Evolutionary conservation across 352 stramenopile species (phyloP), one percentile per base, ranked within the genome.

Genomic region (Pythium vanterpoolii): DNA sequence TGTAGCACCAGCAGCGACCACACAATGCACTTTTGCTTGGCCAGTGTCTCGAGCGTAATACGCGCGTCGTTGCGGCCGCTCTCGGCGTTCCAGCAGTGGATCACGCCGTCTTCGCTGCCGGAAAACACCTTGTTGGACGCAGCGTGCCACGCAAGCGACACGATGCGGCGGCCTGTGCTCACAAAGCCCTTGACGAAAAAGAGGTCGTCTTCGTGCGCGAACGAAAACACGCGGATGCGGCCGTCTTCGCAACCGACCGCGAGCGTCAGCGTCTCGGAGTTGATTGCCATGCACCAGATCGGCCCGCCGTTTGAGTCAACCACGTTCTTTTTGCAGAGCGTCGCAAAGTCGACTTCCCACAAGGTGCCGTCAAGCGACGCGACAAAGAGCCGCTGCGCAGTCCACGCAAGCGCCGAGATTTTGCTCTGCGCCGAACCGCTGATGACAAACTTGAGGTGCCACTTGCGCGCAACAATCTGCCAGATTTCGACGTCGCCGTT

Each of bases 1-100:
- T 89, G 65, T n/a, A 98, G 74, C 24, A 93, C 86, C 18, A 86
- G 56, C 23, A 98, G 71, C 34, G 89, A 85, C 95, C 95, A 98
- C 33, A 98, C 83, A 21, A 94, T 70, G 40, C 80, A 76, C 48
- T 86, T 85, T 38, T 89, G 82, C 62, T 89, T 91, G 55, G 80
- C 76, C 31, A 92, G 42, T 27, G 65, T 88, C 64, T 94, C 85
- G 38, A 93, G 75, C 31, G 83, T 96, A 71, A 95, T 95, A 40
- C 84, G 61, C 39, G 81, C 80, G 62, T 92, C 79, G 69, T 92
- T 95, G 50, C 86, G 86, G 23, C 86, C 86, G 13, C 73, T 85
- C 18, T 50, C 30, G 16, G 85, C 76, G 69, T 95, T 90, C 78
- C 88, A 96, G 71, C 78, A 90, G 73, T 96, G 79, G 52, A 97